Evolutionary conservation across 495 filamentous ascomycete genomes (phyloP).

Genomic region (Pyrenopolyporus hunteri): DNA sequence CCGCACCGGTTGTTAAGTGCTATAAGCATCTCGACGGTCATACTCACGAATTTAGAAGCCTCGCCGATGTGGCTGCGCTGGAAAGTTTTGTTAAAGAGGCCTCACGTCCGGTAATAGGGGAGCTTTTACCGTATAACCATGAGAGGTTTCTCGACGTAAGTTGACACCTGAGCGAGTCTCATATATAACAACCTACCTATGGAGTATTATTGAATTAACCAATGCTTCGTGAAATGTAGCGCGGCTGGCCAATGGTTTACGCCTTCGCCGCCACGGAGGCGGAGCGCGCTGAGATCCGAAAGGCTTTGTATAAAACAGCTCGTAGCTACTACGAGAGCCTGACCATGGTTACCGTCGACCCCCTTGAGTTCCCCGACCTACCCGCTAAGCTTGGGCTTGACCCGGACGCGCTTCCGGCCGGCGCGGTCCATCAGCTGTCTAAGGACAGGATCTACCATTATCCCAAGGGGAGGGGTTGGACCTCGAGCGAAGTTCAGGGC

Average conservation of each 20-base stretch:
- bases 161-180: background rate
- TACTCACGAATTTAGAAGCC: constrained; percentile 29
- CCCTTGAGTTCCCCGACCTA: constrained; percentile 50
- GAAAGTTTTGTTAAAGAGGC: constrained; percentile 43
- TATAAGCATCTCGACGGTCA: constrained; percentile 46
- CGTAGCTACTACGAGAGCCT: constrained; percentile 49
- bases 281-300: constrained; percentile 39
- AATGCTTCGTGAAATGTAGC: no score
- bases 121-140: constrained; percentile 48
- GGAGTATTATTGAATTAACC: no score
- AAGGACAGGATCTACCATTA: constrained; percentile 46
- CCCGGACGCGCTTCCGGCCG: constrained; percentile 34
- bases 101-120: constrained; percentile 44
- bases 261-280: constrained; percentile 45
- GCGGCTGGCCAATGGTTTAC: constrained; percentile 51
- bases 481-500: constrained; percentile 31
- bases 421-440: constrained; percentile 45
- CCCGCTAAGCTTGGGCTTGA: constrained; percentile 44
- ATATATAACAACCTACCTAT: no score
- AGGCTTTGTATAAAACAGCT: constrained; percentile 45
- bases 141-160: constrained; percentile 47
- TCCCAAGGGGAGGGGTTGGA: constrained; percentile 37
- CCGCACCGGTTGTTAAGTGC: constrained; percentile 42
- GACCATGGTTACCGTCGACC: constrained; percentile 49
- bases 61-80: constrained; percentile 36